phyloP scores from a whole-genome alignment of 2,329 filamentous ascomycete genomes.

The Arthroderma sp. region DNA sequence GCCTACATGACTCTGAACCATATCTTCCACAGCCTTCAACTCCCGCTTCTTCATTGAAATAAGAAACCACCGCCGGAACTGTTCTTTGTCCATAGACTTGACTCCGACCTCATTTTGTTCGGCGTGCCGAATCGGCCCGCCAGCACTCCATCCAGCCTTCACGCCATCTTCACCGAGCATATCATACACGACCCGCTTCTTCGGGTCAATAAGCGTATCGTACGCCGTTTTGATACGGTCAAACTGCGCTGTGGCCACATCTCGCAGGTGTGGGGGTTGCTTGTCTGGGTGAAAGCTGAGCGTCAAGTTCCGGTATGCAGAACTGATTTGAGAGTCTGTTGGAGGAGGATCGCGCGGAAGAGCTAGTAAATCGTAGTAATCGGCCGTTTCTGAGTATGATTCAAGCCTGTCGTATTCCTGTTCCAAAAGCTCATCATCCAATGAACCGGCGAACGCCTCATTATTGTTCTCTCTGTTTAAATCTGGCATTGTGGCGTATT shows the following conservation, averaged over 20 bases:
- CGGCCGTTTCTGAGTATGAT: constrained; percentile 12
- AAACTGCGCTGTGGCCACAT: constrained; percentile 27
- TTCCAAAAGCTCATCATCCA: constrained; percentile 2
- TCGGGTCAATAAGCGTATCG: constrained; percentile 27
- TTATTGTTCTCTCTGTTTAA: too few species aligned
- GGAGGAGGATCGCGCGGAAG: constrained; percentile 28
- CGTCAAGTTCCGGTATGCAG: constrained; percentile 31
- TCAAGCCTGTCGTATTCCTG: constrained; percentile 7
- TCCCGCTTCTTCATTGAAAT: constrained; percentile 29
- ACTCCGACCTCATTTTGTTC: constrained; percentile 23
- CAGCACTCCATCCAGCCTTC: constrained; percentile 23
- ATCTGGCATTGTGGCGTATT: too few species aligned
- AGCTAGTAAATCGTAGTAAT: constrained; percentile 32
- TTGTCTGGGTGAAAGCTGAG: constrained; percentile 35
- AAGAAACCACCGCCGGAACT: constrained; percentile 31
- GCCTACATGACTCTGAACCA: constrained; percentile 27
- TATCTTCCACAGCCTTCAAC: constrained; percentile 21
- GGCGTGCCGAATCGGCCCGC: constrained; percentile 23
- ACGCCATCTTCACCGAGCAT: constrained; percentile 29
- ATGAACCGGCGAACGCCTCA: neutral
- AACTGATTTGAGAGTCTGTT: constrained; percentile 28
- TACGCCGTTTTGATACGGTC: constrained; percentile 29
- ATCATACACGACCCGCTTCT: constrained; percentile 32
- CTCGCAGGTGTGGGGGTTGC: constrained; percentile 26
- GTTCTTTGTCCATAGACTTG: constrained; percentile 23